phyloP scores from a whole-genome alignment of 495 filamentous ascomycete genomes.

The Glutinoglossum americanum region DNA sequence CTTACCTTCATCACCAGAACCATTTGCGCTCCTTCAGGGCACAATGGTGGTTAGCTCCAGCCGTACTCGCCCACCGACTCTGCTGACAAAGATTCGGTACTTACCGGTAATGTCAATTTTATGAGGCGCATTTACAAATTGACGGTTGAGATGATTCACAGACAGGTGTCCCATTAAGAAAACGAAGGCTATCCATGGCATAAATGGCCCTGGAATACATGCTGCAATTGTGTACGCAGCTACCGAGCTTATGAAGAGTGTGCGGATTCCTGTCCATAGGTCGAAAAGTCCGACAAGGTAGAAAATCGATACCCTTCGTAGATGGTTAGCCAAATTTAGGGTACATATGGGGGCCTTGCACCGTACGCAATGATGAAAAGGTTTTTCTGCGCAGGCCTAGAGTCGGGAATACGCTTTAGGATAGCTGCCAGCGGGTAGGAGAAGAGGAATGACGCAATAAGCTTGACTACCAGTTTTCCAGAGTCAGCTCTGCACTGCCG shows the following conservation, averaged over 20 bases:
- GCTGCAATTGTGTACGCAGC: slow-evolving; percentile 68
- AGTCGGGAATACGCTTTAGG: slow-evolving; percentile 79
- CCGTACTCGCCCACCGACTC: neutral
- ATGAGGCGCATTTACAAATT: slow-evolving; percentile 39
- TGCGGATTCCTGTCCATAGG: slow-evolving; percentile 70
- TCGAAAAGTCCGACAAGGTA: slow-evolving; percentile 91
- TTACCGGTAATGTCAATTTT: slow-evolving; percentile 66
- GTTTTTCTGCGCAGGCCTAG: slow-evolving; percentile 71
- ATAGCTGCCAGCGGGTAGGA: slow-evolving; percentile 83
- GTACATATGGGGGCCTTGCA: neutral
- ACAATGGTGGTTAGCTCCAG: neutral
- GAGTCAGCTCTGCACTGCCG: slow-evolving; percentile 1
- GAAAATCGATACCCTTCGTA: slow-evolving; percentile 47
- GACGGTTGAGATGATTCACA: slow-evolving; percentile 64
- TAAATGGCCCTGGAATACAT: slow-evolving; percentile 73
- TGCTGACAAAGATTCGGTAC: neutral
- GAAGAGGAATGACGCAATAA: slow-evolving; percentile 73
- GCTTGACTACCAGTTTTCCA: slow-evolving; percentile 43
- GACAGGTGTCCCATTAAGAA: slow-evolving; percentile 95
- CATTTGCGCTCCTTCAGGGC: slow-evolving; percentile 52
- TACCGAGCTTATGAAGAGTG: slow-evolving; percentile 53
- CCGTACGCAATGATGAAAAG: slow-evolving; percentile 56
- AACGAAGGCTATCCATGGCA: slow-evolving; percentile 94
- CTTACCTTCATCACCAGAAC: slow-evolving; percentile 80
- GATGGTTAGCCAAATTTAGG: neutral